phyloP scores from a whole-genome alignment of 345 rosid species.

The Gossypium rotundifolium region DNA sequence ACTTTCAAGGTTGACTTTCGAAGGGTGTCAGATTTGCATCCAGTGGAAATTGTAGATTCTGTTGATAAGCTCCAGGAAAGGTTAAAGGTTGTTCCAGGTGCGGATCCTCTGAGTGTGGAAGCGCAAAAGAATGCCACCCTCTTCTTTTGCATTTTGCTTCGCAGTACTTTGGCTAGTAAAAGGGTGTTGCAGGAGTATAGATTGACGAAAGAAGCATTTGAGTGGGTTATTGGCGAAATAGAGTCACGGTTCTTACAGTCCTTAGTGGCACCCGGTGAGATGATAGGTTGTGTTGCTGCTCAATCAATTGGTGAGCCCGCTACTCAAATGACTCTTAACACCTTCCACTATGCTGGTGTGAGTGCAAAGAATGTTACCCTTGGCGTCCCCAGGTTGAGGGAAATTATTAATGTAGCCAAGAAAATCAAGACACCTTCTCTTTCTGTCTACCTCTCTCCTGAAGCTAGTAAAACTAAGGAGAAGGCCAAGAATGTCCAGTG shows the following conservation, averaged over 20 bases:
- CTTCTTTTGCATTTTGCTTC: conserved; percentile 87
- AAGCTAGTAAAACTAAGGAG: conserved; percentile 73
- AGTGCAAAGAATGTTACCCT: conserved; percentile 99
- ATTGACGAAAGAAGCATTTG: conserved; percentile 93
- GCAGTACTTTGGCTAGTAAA: conserved; percentile 95
- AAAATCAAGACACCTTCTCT: conserved; percentile 94
- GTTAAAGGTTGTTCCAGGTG: conserved; percentile 90
- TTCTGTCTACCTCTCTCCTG: conserved; percentile 70
- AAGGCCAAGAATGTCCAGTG: conserved; percentile 93
- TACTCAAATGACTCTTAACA: conserved; percentile 97
- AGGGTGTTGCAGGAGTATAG: conserved; percentile 93
- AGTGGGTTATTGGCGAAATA: conserved; percentile 97
- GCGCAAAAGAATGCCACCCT: conserved; percentile 99
- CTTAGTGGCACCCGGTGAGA: conserved; percentile 92
- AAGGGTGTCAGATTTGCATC: conserved; percentile 82
- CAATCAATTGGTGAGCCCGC: conserved; percentile 99
- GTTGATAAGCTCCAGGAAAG: conserved; percentile 96
- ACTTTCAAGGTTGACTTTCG: conserved; percentile 79
- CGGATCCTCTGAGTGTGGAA: conserved; percentile 84
- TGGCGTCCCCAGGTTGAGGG: conserved; percentile 95
- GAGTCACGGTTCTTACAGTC: conserved; percentile 92
- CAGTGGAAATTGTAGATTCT: conserved; percentile 93
- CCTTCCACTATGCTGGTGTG: conserved; percentile 99
- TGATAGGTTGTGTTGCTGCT: conserved; percentile 99
- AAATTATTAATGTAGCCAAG: conserved; percentile 92